phyloP scores from a whole-genome alignment of 768 basidiomycete genomes.

The Crassisporium funariophilum region DNA sequence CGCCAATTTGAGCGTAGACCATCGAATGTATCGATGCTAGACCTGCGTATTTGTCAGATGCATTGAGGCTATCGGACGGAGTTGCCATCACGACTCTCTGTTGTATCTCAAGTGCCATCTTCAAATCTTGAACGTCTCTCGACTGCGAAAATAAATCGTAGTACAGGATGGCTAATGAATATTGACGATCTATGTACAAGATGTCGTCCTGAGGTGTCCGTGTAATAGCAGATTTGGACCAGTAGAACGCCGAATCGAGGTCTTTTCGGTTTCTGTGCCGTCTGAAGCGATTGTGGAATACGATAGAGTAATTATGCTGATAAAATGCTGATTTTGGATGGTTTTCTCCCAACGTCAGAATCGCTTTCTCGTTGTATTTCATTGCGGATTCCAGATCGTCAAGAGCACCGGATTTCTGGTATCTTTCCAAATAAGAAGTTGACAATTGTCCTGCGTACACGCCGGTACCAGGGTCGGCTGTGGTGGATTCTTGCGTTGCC shows the following conservation, averaged over 20 bases:
- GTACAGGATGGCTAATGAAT: slow-evolving; percentile 4
- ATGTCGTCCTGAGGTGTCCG: not conserved
- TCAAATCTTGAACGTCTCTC: not conserved
- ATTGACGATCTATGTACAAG: not conserved
- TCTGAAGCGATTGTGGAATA: slow-evolving; percentile 4
- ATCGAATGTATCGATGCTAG: slow-evolving; percentile 2
- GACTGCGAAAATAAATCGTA: slow-evolving; percentile 2
- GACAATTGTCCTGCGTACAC: slow-evolving; percentile 5
- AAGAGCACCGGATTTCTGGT: slow-evolving; percentile 3
- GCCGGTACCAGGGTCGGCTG: not conserved
- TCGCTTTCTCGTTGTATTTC: slow-evolving; percentile 2
- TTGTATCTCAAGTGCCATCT: slow-evolving; percentile 5
- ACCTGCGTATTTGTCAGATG: slow-evolving; percentile 1
- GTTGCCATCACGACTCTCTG: slow-evolving; percentile 4
- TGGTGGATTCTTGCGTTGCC: not conserved
- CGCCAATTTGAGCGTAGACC: slow-evolving; percentile 4
- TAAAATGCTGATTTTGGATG: slow-evolving; percentile 2
- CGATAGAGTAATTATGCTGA: slow-evolving; percentile 3
- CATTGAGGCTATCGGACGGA: not conserved
- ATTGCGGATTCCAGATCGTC: slow-evolving; percentile 9
- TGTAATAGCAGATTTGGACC: slow-evolving; percentile 2
- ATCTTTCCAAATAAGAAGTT: not conserved
- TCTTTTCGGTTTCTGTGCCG: slow-evolving; percentile 11
- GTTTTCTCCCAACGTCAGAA: not conserved
- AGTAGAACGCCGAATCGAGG: slow-evolving; percentile 8